phyloP scores from a whole-genome alignment of 2,329 filamentous ascomycete genomes.

The Fusarium anthophilum region DNA sequence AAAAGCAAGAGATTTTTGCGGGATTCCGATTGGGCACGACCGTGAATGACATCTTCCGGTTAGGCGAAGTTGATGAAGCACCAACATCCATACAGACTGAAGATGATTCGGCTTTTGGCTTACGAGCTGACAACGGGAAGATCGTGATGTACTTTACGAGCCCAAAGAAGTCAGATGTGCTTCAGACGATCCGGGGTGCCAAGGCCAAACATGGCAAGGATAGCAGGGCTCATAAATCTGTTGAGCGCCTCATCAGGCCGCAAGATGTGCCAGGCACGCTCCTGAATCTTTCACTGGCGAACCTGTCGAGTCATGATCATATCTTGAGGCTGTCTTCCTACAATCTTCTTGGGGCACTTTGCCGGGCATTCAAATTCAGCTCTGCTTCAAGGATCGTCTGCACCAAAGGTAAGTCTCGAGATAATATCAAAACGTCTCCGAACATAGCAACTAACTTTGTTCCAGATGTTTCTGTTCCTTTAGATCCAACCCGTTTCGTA shows the following conservation, averaged over 20 bases:
- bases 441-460: not conserved
- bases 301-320: slow-evolving; percentile 70
- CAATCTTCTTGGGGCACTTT: slow-evolving; percentile 73
- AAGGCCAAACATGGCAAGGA: slow-evolving; percentile 74
- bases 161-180: slow-evolving; percentile 68
- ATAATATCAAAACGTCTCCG: not conserved
- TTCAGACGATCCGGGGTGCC: slow-evolving; percentile 70
- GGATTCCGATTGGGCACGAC: slow-evolving; percentile 69
- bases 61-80: slow-evolving; percentile 74
- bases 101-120: slow-evolving; percentile 73
- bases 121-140: slow-evolving; percentile 74
- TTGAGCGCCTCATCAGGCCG: slow-evolving; percentile 72
- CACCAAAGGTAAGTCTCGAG: slow-evolving; percentile 61
- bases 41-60: slow-evolving; percentile 75
- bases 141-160: slow-evolving; percentile 79
- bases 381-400: slow-evolving; percentile 69
- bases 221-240: slow-evolving; percentile 65
- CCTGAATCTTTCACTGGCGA: slow-evolving; percentile 73
- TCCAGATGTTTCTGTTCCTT: slow-evolving; percentile 69
- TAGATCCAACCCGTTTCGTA: slow-evolving; percentile 71
- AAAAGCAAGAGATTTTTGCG: slow-evolving; percentile 74
- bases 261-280: slow-evolving; percentile 77
- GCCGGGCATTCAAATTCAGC: slow-evolving; percentile 73
- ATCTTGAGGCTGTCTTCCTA: slow-evolving; percentile 71
- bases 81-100: slow-evolving; percentile 71